phyloP scores from a whole-genome alignment of 2,329 filamentous ascomycete genomes.

The Botrytis sinoallii region DNA sequence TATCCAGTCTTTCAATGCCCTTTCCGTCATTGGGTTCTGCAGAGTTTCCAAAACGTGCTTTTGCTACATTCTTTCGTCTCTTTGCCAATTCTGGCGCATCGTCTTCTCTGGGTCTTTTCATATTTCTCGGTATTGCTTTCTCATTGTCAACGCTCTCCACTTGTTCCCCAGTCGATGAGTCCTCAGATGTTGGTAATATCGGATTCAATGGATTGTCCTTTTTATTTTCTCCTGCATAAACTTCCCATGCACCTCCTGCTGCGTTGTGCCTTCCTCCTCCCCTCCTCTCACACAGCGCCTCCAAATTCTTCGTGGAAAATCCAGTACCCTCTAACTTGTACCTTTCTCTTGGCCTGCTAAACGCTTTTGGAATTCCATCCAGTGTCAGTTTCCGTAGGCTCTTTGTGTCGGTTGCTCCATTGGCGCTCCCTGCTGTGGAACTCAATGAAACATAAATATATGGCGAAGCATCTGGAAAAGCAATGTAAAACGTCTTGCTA shows the following conservation, averaged over 20 bases:
- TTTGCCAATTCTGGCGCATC: conserved; percentile 47
- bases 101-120: conserved; percentile 34
- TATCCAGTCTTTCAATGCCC: conserved; percentile 60
- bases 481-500: conserved; percentile 72
- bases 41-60: conserved; percentile 67
- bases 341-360: conserved; percentile 70
- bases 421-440: conserved; percentile 51
- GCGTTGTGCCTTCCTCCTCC: conserved; percentile 68
- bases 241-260: conserved; percentile 74
- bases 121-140: conserved; percentile 20
- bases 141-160: conserved; percentile 28
- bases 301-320: conserved; percentile 68
- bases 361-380: conserved; percentile 76
- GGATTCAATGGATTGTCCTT: conserved; percentile 51
- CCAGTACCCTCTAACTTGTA: conserved; percentile 67
- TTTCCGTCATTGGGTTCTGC: conserved; percentile 54
- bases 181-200: conserved; percentile 35
- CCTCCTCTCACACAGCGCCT: conserved; percentile 64
- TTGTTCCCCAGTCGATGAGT: conserved; percentile 17
- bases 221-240: conserved; percentile 64
- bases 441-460: conserved; percentile 68
- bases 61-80: conserved; percentile 58
- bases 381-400: conserved; percentile 69
- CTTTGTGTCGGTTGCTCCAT: conserved; percentile 48
- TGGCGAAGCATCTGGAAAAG: conserved; percentile 77